Base-by-base conservation (phyloP, 352 stramenopile species). In the Phytophthora ramorum region DNA sequence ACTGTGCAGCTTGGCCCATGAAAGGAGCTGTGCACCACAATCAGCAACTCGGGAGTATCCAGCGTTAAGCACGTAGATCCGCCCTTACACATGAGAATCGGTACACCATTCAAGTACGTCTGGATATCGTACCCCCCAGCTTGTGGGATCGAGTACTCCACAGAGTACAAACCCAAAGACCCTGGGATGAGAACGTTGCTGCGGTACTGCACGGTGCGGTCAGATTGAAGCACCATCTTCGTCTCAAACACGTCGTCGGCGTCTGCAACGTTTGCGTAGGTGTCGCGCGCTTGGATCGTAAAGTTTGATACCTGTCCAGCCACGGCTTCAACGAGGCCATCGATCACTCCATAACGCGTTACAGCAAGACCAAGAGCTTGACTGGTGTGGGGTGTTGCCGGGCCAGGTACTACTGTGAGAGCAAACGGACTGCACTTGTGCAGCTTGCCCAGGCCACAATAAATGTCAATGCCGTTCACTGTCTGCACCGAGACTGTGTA, bases 341-440 rank as follows among this genome's bases (percentile, higher is more conserved):
- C 90, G 34, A 98, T 76, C 1, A 84, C 75, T 19, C 81, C 82
- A 22, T 90, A 91, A 44, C 38, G 14, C 0, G 72, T 79, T 0
- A 81, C 75, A 4, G 70, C 71, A 13, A 60, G 70, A 12, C 91
- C 96, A 20, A 97, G 80, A 13, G 90, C 91, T 71, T 98, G 92
- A 40, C 83, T 98, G 2, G 89, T 98, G 40, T 93, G 87, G 1
- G 94, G 79, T 8, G 93, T 88, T 14, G 94, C 98, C 28, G 83
- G 71, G 3, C 97, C 97, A 35, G 97, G 95, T 10, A 73, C 51
- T 6, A 99, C 91, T 8, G 71, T 73, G 5, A 99, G 57, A 4
- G 69, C 45, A 62, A 99, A 99, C 12, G 97, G 97, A 66, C 92
- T 98, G 82, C 97, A 99, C 69, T 98, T 98, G 37, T 93, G 78